A percentile compares a stretch with the other conserved stretches of the same genome.
These are phyloP conservation scores for Hypoxylon sp. DNA, from an alignment of 2,329 filamentous ascomycete species.

Conservation along the genomic window DNA sequence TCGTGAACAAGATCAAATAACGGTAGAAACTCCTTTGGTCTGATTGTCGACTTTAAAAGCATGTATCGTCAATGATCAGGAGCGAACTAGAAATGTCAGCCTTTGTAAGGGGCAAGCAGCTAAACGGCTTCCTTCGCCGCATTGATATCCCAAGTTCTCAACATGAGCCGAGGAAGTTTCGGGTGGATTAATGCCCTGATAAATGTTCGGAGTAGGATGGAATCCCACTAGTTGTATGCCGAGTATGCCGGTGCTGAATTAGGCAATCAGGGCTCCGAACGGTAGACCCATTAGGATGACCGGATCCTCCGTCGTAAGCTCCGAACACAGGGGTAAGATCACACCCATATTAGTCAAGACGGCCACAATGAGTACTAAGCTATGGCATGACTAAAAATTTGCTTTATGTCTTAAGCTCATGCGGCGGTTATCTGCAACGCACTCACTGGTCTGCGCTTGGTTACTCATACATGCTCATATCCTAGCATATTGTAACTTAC, in stretches of 20 bases:
- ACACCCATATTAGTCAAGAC: background rate
- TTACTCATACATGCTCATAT: background rate
- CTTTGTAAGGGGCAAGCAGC: background rate
- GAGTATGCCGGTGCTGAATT: slow-evolving; percentile 8
- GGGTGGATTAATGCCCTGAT: background rate
- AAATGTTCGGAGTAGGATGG: slow-evolving; percentile 10
- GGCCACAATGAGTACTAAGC: background rate
- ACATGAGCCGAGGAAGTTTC: background rate
- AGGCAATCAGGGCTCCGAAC: slow-evolving; percentile 12
- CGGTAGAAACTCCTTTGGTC: background rate
- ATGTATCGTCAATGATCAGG: background rate
- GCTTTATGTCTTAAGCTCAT: background rate
- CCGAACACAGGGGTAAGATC: background rate
- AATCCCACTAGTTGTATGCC: background rate
- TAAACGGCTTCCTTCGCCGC: background rate
- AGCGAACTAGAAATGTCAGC: background rate
- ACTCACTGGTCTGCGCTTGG: background rate
- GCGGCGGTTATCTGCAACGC: background rate
- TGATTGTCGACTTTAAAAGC: background rate
- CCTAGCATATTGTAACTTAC: background rate
- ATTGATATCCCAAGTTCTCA: background rate
- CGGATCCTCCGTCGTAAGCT: slow-evolving; percentile 15
- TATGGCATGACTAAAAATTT: background rate
- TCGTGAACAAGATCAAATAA: background rate
- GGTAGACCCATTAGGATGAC: background rate